phyloP scores from a whole-genome alignment of 1,284 basidiomycete genomes.

The Tetrapyrgos nigripes region DNA sequence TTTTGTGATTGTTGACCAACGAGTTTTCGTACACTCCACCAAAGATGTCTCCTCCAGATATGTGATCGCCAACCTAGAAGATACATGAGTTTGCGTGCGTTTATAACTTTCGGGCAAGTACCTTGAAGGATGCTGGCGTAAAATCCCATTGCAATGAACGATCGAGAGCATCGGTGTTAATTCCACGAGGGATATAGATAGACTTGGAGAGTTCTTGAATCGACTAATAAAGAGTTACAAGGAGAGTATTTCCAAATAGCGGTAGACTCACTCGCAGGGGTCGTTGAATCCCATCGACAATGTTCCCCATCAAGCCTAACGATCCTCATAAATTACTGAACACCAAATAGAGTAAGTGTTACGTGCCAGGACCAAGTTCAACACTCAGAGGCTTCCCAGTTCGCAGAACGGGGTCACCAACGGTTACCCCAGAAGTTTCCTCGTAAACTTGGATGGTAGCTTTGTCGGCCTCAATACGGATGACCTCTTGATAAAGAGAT shows the following conservation, averaged over 20 bases:
- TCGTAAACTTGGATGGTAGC: conserved; percentile 99
- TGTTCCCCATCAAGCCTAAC: conserved; percentile 95
- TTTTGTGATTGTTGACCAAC: conserved; percentile 95
- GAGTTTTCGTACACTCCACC: conserved; percentile 98
- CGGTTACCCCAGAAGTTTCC: conserved; percentile 97
- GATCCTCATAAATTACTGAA: conserved; percentile 1
- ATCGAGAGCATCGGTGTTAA: conserved; percentile 96
- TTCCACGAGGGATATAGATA: conserved; percentile 98
- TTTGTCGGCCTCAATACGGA: conserved; percentile 95
- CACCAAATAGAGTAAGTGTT: background rate
- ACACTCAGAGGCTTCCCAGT: conserved; percentile 98
- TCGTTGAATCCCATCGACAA: conserved; percentile 97
- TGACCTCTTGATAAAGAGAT: conserved; percentile 76
- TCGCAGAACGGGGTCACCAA: conserved; percentile 96
- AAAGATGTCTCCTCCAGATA: conserved; percentile 96
- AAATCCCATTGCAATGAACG: conserved; percentile 96
- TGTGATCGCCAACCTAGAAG: conserved; percentile 89
- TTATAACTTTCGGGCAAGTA: conserved; percentile 31
- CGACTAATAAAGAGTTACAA: conserved; percentile 54
- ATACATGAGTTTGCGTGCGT: conserved; percentile 8
- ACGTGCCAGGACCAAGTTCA: conserved; percentile 91
- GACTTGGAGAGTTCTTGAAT: conserved; percentile 97
- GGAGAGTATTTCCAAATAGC: conserved; percentile 8
- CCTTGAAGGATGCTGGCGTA: conserved; percentile 84
- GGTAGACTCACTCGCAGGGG: conserved; percentile 72